These are phyloP conservation scores for Neonectria ditissima DNA, from an alignment of 2,329 filamentous ascomycete genomes.

Conservation along the genomic window DNA sequence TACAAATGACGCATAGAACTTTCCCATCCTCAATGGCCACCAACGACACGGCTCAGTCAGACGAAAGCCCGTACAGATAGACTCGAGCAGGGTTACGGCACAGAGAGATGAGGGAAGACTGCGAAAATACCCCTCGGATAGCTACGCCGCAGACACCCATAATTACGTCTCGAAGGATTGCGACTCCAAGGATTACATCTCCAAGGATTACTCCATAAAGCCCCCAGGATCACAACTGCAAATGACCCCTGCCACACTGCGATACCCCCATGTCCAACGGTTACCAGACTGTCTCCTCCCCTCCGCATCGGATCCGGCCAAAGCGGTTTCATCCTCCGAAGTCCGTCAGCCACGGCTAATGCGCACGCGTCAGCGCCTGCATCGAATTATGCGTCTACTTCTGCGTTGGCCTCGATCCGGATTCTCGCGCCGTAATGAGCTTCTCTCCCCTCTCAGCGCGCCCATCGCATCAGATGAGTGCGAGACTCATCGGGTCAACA, in stretches of 20 bases:
- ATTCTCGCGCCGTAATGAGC: background rate
- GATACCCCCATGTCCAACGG: background rate
- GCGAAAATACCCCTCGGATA: conserved; percentile 12
- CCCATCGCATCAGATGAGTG: conserved; percentile 3
- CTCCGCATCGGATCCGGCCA: conserved; percentile 12
- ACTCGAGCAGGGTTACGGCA: conserved; percentile 3
- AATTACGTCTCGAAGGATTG: background rate
- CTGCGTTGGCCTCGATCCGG: background rate
- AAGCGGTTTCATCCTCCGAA: conserved; percentile 20
- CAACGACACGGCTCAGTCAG: conserved; percentile 4
- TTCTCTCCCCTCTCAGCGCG: background rate
- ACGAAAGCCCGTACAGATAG: conserved; percentile 17
- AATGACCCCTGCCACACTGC: background rate
- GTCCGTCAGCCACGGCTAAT: background rate
- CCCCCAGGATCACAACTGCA: background rate
- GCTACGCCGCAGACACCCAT: conserved; percentile 8
- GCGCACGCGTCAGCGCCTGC: conserved; percentile 6
- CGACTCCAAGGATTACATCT: background rate
- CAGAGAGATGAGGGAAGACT: conserved; percentile 11
- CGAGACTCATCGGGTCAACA: conserved; percentile 5
- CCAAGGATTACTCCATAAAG: background rate
- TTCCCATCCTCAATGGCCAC: background rate
- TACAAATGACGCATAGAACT: background rate
- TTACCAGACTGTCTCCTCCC: background rate
- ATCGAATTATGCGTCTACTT: background rate